Evolutionary conservation across 1,284 basidiomycete genomes (phyloP), one percentile per base, ranked within the genome.

Genomic region (Trametes versicolor): DNA sequence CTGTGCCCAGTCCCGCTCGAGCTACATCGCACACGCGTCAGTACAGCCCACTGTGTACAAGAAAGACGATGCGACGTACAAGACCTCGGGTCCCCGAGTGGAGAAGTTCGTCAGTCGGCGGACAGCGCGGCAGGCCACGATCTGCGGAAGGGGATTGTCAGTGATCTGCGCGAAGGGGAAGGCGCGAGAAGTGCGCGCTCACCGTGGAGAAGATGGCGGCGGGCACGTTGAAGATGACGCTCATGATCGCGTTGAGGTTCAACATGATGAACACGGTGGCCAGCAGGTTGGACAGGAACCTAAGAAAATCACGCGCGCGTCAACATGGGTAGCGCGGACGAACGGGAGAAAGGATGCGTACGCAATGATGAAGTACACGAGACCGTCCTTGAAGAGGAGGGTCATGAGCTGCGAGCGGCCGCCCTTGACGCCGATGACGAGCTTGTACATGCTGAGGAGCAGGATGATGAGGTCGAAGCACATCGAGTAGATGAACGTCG

Each of bases 91-190:
- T 5, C 82, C 83, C 36, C 76, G 70, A 25, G 76, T 76, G 12
- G 83, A 82, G 75, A 85, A 92, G 70, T 87, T 88, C 61, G 83
- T 85, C 53, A 92, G 75, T 51, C 90, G 83, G 51, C 91, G 87
- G 39, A 92, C 90, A 7, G 84, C 87, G 56, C 90, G 85, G 72
- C 85, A 88, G 0, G 90, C 90, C 53, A 66, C 68, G 51, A 69
- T 66, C 67, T 66, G 7, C 29, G 4, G 12, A 49, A 21, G 29
- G 1, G 39, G 12, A 13, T 3, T 23, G 21, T 45, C 7, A 37
- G 32, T 21, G n/a, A 29, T 55, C 17, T 10, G 53, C 27, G 12
- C 43, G 12, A 27, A 25, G 17, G 8, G 7, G 36, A 13, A 23
- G 9, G 10, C 2, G n/a, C 3, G 45, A 25, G 0, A 17, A 51